phyloP scores from a whole-genome alignment of 2,329 filamentous ascomycete genomes.

The Allantophomopsis lycopodina region DNA sequence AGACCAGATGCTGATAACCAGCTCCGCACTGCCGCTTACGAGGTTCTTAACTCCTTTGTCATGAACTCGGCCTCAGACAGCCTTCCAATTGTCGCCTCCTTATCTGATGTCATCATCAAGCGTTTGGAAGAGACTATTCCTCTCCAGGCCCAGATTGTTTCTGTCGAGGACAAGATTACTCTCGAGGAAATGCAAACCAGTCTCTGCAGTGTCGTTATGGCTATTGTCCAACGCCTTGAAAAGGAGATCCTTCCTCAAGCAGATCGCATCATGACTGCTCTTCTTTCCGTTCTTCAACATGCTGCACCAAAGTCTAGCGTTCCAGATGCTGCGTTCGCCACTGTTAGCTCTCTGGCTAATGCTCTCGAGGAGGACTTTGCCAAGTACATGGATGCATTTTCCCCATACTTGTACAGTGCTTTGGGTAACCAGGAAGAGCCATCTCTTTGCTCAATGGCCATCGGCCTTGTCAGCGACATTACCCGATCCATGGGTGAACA shows the following conservation, averaged over 20 bases:
- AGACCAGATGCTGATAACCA: slow-evolving; percentile 72
- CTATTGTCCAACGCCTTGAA: slow-evolving; percentile 83
- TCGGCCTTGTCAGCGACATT: slow-evolving; percentile 93
- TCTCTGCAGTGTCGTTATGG: slow-evolving; percentile 78
- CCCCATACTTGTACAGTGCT: slow-evolving; percentile 84
- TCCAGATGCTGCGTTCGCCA: slow-evolving; percentile 85
- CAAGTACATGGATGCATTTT: slow-evolving; percentile 96
- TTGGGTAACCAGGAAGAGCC: slow-evolving; percentile 93
- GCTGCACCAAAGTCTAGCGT: slow-evolving; percentile 82
- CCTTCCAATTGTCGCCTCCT: slow-evolving; percentile 61
- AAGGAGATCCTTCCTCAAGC: slow-evolving; percentile 81
- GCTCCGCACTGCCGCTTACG: slow-evolving; percentile 89
- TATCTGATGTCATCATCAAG: slow-evolving; percentile 82
- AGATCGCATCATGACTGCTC: slow-evolving; percentile 84
- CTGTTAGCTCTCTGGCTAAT: slow-evolving; percentile 82
- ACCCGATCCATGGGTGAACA: slow-evolving; percentile 81
- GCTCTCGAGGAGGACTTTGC: slow-evolving; percentile 85
- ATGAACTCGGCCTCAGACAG: slow-evolving; percentile 82
- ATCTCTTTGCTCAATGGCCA: slow-evolving; percentile 88
- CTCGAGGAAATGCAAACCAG: slow-evolving; percentile 98
- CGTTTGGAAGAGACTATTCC: slow-evolving; percentile 81
- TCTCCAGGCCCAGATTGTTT: slow-evolving; percentile 87
- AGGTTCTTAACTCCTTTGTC: slow-evolving; percentile 91
- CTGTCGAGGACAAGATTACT: slow-evolving; percentile 89
- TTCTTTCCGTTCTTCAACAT: slow-evolving; percentile 67